Evolutionary conservation across 2,329 filamentous ascomycete genomes (phyloP), one percentile per base, ranked within the genome.

Genomic region (Achaetomium macrosporum): DNA sequence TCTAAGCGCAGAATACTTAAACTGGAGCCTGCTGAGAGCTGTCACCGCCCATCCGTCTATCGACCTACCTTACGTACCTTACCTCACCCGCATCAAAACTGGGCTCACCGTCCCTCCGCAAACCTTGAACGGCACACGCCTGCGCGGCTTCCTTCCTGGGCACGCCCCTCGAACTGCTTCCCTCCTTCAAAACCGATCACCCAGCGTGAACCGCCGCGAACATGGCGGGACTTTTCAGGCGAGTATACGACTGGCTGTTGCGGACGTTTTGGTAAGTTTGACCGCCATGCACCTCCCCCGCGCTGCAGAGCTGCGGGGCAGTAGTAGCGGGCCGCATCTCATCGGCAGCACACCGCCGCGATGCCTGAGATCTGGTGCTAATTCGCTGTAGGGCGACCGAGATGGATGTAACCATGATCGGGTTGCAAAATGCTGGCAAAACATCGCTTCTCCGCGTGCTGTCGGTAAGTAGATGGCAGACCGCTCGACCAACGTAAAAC

Each of bases 381-480:
- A 59, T 52, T 44, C 47, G 51, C 50, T 39, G 57, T 61, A 96
- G 92, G 93, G 90, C 92, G 63, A 95, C 91, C 61, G 93, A 99
- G 77, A 96, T 99, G 91, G 93, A 99, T 74, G 92, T 99, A 69
- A 97, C 93, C 63, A 95, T 99, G 87, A 92, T 99, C 69, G 93
- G 93, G 20, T 76, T 99, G 68, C 93, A 99, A 70, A 97, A 97
- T 75, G 93, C 93, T 55, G 93, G 93, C 66, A 99, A 99, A 76
- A 97, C 93, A 37, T 97, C 92, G 57, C 73, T 99, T 66, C 77
- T 99, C 70, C 83, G 91, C 64, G 92, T 97, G 65, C 79, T 99
- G 64, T 91, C 92, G 76, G 93, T 99, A 84, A 82, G 92, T 61
- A 15, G 25, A 45, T 11, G 20, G n/a, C 45, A 39, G 41, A 39